These are phyloP conservation scores for Xylaria venustula DNA, from an alignment of 495 filamentous ascomycete genomes.

Conservation along the genomic window DNA sequence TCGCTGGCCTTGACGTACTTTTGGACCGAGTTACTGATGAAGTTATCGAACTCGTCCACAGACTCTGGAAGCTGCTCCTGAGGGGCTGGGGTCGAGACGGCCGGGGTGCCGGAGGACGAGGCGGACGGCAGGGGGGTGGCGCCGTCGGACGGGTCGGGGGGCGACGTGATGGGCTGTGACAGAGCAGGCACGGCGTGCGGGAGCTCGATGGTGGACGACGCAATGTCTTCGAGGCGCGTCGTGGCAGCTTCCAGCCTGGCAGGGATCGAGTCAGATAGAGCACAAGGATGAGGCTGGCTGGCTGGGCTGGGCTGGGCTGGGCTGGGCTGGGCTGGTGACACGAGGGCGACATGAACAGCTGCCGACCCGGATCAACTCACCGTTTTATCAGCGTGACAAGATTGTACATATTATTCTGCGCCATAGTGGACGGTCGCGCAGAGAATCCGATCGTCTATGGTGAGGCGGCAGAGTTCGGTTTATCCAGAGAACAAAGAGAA, in stretches of 20 bases:
- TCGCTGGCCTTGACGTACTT: constrained; percentile 76
- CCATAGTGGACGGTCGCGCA: constrained; percentile 38
- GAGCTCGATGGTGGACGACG: constrained; percentile 64
- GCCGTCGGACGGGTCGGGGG: constrained; percentile 26
- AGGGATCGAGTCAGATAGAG: constrained; percentile 21
- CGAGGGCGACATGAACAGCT: neutral
- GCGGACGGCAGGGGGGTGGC: constrained; percentile 25
- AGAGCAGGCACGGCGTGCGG: constrained; percentile 46
- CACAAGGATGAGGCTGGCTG: neutral
- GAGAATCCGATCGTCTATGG: neutral
- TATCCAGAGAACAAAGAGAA: neutral
- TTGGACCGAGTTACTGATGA: constrained; percentile 72
- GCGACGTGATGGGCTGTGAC: constrained; percentile 34
- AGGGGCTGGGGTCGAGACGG: constrained; percentile 39
- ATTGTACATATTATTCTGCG: constrained; percentile 82
- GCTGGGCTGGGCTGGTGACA: too few species aligned
- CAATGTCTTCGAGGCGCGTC: constrained; percentile 93
- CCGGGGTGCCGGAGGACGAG: constrained; percentile 33
- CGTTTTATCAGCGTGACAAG: constrained; percentile 96
- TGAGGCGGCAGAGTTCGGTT: neutral
- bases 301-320: neutral
- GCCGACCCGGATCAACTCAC: constrained; percentile 48
- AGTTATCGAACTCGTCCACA: constrained; percentile 80
- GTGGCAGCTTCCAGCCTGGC: constrained; percentile 98
- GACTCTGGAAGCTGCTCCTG: constrained; percentile 67